A percentile compares a stretch with the other conserved stretches of the same genome.
Evolutionary conservation across 257 asterid species (phyloP).

Genomic region (Forsythia viridissima): DNA sequence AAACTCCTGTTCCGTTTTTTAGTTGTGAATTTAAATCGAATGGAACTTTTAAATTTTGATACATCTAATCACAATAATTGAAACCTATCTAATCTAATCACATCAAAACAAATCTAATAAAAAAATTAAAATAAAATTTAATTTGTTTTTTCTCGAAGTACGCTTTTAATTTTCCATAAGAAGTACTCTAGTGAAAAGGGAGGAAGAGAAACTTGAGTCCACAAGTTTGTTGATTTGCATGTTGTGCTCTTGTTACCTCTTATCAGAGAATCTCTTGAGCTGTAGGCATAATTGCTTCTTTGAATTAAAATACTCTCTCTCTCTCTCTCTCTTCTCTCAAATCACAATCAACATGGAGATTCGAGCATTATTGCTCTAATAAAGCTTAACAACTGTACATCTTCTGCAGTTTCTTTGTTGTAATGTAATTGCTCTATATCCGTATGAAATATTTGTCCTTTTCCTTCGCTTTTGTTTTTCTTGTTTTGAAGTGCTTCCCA

Average conservation of each 20-base stretch:
- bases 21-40: background rate
- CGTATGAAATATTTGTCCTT: background rate
- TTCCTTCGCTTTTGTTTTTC: background rate
- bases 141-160: background rate
- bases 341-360: background rate
- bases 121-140: background rate
- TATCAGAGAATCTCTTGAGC: background rate
- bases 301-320: background rate
- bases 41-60: background rate
- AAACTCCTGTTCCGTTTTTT: background rate
- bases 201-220: background rate
- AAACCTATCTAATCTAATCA: background rate
- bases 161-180: background rate
- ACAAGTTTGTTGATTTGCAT: background rate
- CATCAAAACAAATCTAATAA: too few relatives aligned
- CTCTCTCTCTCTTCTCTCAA: background rate
- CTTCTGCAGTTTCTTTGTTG: background rate
- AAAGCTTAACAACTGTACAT: background rate
- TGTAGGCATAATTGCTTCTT: background rate
- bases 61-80: background rate
- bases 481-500: background rate
- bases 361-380: background rate
- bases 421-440: background rate
- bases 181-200: background rate
- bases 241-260: background rate